Evolutionary conservation across 495 filamentous ascomycete genomes (phyloP).

Genomic region (Hypoxylon trugodes): DNA sequence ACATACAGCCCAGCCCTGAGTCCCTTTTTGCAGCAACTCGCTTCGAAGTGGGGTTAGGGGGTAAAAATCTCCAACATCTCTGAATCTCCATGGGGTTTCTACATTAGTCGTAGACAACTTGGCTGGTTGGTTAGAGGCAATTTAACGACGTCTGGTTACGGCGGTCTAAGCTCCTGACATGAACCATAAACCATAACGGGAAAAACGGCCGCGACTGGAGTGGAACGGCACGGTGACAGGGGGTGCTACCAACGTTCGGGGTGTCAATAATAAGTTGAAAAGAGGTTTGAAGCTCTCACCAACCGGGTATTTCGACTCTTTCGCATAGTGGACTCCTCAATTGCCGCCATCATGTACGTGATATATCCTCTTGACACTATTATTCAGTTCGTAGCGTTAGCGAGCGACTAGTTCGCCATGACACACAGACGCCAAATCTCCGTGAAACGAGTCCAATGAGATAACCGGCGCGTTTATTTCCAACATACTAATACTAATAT

Average conservation of each 20-base stretch:
- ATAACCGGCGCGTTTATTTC: constrained; percentile 1
- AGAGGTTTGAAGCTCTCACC: constrained; percentile 7
- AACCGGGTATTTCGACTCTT: constrained; percentile 29
- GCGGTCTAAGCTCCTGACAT: constrained; percentile 7
- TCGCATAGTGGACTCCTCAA: not conserved
- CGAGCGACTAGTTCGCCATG: constrained; percentile 8
- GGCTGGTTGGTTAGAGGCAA: not conserved
- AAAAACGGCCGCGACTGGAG: constrained; percentile 20
- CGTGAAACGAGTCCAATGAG: constrained; percentile 18
- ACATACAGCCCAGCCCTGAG: not conserved
- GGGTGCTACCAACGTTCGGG: not conserved
- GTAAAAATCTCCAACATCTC: not conserved
- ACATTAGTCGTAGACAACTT: too few species aligned
- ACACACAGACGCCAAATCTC: constrained; percentile 34
- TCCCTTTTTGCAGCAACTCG: not conserved
- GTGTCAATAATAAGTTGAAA: constrained; percentile 19
- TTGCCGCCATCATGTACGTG: constrained; percentile 4
- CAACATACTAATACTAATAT: not conserved
- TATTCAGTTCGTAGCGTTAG: constrained; percentile 2
- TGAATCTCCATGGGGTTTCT: not conserved
- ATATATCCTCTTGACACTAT: too few species aligned
- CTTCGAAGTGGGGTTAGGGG: not conserved
- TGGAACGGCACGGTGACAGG: constrained; percentile 22
- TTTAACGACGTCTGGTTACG: not conserved
- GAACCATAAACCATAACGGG: constrained; percentile 33